Conservation (phyloP, 306 rosid genomes). For the Prunus padus region DNA sequence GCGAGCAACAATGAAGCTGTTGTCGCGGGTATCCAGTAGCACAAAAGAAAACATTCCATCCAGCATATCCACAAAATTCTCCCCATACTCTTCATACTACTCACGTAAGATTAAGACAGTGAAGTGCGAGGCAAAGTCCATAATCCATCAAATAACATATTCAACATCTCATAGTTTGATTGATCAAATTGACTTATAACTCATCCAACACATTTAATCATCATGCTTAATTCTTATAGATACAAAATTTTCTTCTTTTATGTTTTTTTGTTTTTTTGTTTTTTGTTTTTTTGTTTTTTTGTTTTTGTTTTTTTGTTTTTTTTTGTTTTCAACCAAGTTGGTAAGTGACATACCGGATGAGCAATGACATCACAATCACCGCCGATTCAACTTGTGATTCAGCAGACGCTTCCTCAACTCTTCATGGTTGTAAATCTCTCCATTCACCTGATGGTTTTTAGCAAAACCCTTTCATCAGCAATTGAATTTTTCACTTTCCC, state of each 20-base stretch:
- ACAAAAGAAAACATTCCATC: slow-evolving; percentile 97
- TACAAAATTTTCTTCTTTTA: not conserved
- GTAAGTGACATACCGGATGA: slow-evolving; percentile 55
- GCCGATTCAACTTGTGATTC: slow-evolving; percentile 77
- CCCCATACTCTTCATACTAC: slow-evolving; percentile 91
- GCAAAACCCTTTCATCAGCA: not conserved
- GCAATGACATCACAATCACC: slow-evolving; percentile 98
- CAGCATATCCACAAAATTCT: slow-evolving; percentile 76
- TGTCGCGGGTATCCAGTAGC: slow-evolving; percentile 87
- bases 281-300: too few relatives aligned
- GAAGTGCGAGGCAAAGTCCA: not conserved
- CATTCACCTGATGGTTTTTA: slow-evolving; percentile 60
- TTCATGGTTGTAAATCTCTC: slow-evolving; percentile 96
- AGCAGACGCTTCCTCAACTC: slow-evolving; percentile 64
- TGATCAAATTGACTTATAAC: not conserved
- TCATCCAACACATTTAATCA: not conserved
- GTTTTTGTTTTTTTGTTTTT: not conserved
- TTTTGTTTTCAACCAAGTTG: too few relatives aligned
- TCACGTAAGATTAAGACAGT: slow-evolving; percentile 8
- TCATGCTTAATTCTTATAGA: not conserved
- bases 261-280: too few relatives aligned
- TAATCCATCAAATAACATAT: not conserved
- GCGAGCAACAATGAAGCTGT: slow-evolving; percentile 83
- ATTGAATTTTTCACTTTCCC: not conserved
- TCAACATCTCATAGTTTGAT: not conserved